Percentiles rank a stretch among this genome's conserved stretches.
These are phyloP conservation scores for Tubosaeta sp. DNA, from an alignment of 768 basidiomycete species.

Conservation along the genomic window DNA sequence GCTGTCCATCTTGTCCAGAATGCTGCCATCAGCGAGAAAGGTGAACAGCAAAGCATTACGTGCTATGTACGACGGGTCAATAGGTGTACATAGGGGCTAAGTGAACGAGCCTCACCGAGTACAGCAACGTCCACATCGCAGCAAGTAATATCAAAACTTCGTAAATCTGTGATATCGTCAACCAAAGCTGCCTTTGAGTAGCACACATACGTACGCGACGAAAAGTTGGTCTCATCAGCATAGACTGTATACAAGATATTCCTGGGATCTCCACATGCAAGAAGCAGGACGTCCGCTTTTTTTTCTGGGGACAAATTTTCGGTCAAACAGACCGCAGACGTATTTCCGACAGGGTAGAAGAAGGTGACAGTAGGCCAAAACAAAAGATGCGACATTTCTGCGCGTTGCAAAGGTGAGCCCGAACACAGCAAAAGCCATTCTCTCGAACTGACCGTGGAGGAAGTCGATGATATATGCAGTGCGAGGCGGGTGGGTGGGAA, in stretches of 20 bases:
- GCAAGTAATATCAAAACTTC: slow-evolving; percentile 26
- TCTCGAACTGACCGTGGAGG: background rate
- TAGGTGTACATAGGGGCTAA: background rate
- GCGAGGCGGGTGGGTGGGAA: background rate
- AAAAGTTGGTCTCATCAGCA: slow-evolving; percentile 7
- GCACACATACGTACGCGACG: slow-evolving; percentile 4
- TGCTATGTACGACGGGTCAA: slow-evolving; percentile 15
- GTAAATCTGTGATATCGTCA: slow-evolving; percentile 10
- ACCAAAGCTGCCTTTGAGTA: background rate
- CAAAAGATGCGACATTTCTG: slow-evolving; percentile 16
- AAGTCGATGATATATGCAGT: background rate
- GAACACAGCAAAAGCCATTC: too few species aligned
- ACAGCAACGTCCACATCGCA: slow-evolving; percentile 28
- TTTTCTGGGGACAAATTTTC: slow-evolving; percentile 43
- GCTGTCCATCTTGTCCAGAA: slow-evolving; percentile 3
- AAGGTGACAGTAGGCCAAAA: slow-evolving; percentile 26
- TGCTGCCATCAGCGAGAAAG: slow-evolving; percentile 20
- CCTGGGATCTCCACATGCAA: slow-evolving; percentile 55
- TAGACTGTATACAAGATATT: slow-evolving; percentile 48
- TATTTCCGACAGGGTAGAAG: slow-evolving; percentile 61
- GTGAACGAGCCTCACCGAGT: slow-evolving; percentile 14
- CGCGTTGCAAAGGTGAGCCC: background rate
- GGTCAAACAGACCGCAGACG: slow-evolving; percentile 47
- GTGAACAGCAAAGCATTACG: slow-evolving; percentile 27
- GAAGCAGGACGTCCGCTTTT: slow-evolving; percentile 36